Evolutionary conservation across 805 yeast species (phyloP).

Genomic region (Starmerella riodocensis): DNA sequence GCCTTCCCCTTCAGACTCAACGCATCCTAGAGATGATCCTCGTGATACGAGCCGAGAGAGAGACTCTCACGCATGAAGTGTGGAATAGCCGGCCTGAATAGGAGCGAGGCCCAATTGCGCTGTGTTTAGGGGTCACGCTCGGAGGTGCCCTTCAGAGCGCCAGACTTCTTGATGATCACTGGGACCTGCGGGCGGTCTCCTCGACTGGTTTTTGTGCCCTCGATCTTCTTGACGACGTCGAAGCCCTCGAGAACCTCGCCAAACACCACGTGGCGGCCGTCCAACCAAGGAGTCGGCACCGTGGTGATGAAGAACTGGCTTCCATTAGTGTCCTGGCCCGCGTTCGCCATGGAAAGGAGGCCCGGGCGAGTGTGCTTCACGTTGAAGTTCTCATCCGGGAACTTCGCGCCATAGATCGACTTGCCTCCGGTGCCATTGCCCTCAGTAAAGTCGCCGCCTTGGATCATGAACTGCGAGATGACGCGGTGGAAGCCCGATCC

Average conservation of each 20-base stretch:
- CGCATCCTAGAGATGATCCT: no score
- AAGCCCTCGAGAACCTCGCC: constrained; percentile 80
- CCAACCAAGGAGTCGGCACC: constrained; percentile 80
- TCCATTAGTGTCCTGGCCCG: constrained; percentile 62
- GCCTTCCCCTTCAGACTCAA: no score
- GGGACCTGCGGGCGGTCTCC: constrained; percentile 62
- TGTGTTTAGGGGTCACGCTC: constrained; percentile 16
- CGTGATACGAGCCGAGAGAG: no score
- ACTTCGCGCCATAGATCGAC: constrained; percentile 62
- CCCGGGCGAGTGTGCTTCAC: constrained; percentile 47
- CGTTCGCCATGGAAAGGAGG: constrained; percentile 62
- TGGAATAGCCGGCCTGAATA: no score
- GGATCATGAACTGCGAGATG: constrained; percentile 61
- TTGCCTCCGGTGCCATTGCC: constrained; percentile 59
- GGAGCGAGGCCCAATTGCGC: no score
- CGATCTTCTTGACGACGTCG: constrained; percentile 68
- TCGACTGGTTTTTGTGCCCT: constrained; percentile 51
- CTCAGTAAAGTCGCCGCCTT: constrained; percentile 73
- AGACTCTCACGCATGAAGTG: no score
- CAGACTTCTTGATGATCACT: constrained; percentile 54
- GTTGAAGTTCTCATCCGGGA: constrained; percentile 67
- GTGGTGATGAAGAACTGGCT: constrained; percentile 94
- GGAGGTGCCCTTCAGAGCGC: constrained; percentile 35
- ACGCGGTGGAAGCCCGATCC: constrained; percentile 61
- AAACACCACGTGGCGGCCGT: constrained; percentile 89